Evolutionary conservation across 2,329 filamentous ascomycete species (phyloP).

Genomic region (Fusarium chuoi): DNA sequence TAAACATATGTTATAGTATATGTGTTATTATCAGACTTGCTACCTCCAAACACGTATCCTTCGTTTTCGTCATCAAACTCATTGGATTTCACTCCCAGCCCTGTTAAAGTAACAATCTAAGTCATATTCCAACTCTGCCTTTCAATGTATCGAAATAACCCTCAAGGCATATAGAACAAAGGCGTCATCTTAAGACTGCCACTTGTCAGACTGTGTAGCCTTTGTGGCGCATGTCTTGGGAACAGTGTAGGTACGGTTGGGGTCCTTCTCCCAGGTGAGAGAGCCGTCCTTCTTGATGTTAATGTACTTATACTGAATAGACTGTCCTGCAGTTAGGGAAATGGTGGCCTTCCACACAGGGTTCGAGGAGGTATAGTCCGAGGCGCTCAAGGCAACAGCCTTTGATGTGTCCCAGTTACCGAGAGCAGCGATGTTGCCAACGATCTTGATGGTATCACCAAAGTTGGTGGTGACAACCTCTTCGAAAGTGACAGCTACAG

Average conservation of each 20-base stretch:
- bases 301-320: slow-evolving; percentile 76
- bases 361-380: slow-evolving; percentile 66
- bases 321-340: slow-evolving; percentile 63
- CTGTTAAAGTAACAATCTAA: background rate
- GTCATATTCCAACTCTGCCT: background rate
- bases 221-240: slow-evolving; percentile 46
- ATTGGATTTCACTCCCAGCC: background rate
- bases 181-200: slow-evolving; percentile 39
- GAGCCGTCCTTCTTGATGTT: slow-evolving; percentile 64
- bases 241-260: slow-evolving; percentile 55
- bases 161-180: background rate
- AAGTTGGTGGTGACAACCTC: slow-evolving; percentile 65
- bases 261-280: slow-evolving; percentile 73
- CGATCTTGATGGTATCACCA: slow-evolving; percentile 74
- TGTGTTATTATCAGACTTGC: background rate
- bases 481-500: slow-evolving; percentile 71
- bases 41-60: background rate
- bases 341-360: slow-evolving; percentile 71
- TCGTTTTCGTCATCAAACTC: background rate
- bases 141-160: background rate
- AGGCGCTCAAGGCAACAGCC: slow-evolving; percentile 67
- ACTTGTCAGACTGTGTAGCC: slow-evolving; percentile 44
- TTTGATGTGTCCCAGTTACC: slow-evolving; percentile 69
- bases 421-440: slow-evolving; percentile 67
- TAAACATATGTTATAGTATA: background rate